These are phyloP conservation scores for Trypanosoma brucei DNA, from an alignment of 208 protist genomes.

Conservation along the genomic window DNA sequence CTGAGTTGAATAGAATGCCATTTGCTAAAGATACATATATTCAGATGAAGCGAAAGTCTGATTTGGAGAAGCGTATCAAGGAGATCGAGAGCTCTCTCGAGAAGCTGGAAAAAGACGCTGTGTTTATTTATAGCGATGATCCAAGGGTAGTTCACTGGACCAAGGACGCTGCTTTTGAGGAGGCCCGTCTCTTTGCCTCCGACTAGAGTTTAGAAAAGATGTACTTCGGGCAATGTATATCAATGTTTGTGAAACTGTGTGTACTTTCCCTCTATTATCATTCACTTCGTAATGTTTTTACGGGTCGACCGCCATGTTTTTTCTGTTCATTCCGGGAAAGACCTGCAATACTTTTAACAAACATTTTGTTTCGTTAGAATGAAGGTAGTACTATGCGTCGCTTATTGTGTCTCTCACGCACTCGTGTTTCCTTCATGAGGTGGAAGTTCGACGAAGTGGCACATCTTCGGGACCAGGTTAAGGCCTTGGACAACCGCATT, in stretches of 20 bases:
- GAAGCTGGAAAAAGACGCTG: constrained; percentile 79
- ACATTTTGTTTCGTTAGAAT: not conserved
- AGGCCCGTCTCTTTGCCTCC: constrained; percentile 34
- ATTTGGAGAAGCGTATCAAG: constrained; percentile 65
- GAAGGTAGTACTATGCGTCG: constrained; percentile 23
- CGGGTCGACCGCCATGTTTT: not conserved
- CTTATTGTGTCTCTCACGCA: constrained; percentile 5
- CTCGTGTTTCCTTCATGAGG: constrained; percentile 1
- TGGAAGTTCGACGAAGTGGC: constrained; percentile 1
- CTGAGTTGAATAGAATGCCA: constrained; percentile 75
- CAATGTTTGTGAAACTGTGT: not conserved
- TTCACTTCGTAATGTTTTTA: constrained; percentile 4
- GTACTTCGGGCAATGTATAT: not conserved
- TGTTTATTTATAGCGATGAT: constrained; percentile 88
- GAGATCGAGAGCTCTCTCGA: constrained; percentile 74
- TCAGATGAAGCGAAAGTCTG: constrained; percentile 50
- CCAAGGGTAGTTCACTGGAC: constrained; percentile 66
- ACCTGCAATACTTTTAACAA: too few relatives aligned
- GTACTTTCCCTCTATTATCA: constrained; percentile 3
- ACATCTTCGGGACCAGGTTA: constrained; percentile 20
- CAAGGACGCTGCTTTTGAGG: constrained; percentile 72
- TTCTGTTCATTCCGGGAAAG: not conserved
- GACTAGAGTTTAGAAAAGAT: not conserved
- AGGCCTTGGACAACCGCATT: constrained; percentile 35
- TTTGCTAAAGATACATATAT: constrained; percentile 79